Evolutionary conservation across 768 basidiomycete genomes (phyloP).

Genomic region (Cyclocybe cylindracea): DNA sequence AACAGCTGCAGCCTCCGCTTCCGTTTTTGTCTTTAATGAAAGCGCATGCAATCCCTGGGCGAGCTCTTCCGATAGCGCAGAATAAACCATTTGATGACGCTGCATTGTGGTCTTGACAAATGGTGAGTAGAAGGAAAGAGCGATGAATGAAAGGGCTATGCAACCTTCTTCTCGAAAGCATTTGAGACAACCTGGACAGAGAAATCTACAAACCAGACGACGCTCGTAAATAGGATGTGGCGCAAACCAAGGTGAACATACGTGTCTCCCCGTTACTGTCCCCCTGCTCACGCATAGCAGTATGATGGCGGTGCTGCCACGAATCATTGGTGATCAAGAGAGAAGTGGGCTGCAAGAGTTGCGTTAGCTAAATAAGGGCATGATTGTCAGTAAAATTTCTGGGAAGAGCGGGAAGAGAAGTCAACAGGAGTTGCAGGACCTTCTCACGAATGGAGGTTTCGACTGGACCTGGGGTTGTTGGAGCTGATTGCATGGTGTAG

Average conservation of each 20-base stretch:
- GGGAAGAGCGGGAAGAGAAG: constrained; percentile 7
- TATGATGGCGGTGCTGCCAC: constrained; percentile 83
- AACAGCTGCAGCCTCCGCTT: constrained; percentile 40
- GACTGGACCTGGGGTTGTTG: constrained; percentile 16
- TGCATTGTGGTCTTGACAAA: constrained; percentile 66
- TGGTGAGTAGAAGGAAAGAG: constrained; percentile 7
- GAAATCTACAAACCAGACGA: constrained; percentile 52
- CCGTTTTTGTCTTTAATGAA: constrained; percentile 73
- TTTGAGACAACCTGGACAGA: constrained; percentile 73
- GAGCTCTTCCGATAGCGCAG: constrained; percentile 71
- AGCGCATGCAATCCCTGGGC: constrained; percentile 74
- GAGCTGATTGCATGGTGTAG: constrained; percentile 10
- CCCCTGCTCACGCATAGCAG: constrained; percentile 72
- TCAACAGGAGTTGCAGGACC: constrained; percentile 1
- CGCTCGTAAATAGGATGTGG: constrained; percentile 2
- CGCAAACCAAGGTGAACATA: constrained; percentile 40
- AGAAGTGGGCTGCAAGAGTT: constrained; percentile 59
- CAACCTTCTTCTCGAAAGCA: constrained; percentile 73
- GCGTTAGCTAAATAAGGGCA: constrained; percentile 51
- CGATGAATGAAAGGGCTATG: constrained; percentile 12
- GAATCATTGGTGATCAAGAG: constrained; percentile 80
- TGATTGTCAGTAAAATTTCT: constrained; percentile 16
- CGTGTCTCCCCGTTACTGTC: constrained; percentile 79
- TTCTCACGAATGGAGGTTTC: constrained; percentile 19
- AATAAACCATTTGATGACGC: constrained; percentile 79